These are phyloP conservation scores for Cryptosporidium tyzzeri DNA, from an alignment of 169 alveolate genomes.

Conservation along the genomic window DNA sequence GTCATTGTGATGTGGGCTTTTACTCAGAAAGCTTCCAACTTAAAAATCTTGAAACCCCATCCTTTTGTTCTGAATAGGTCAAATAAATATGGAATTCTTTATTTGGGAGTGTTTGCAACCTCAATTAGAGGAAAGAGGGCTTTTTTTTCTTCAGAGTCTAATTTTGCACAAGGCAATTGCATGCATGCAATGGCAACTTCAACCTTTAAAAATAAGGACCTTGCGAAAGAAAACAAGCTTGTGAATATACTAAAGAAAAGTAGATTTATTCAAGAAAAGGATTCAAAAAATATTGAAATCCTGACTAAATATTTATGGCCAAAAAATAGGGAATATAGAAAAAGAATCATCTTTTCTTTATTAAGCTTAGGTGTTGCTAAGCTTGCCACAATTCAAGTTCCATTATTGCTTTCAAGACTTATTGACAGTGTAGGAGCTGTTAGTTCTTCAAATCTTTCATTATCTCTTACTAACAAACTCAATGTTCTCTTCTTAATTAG, in stretches of 20 bases:
- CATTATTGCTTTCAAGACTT: constrained; percentile 77
- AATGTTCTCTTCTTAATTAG: constrained; percentile 11
- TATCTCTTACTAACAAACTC: not conserved
- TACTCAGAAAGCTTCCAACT: not conserved
- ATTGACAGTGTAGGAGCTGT: constrained; percentile 70
- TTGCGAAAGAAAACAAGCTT: not conserved
- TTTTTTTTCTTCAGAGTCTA: not conserved
- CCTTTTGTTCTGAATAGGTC: not conserved
- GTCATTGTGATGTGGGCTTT: not conserved
- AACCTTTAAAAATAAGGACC: not conserved
- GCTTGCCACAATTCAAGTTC: constrained; percentile 80
- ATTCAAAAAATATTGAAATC: constrained; percentile 12
- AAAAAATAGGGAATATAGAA: constrained; percentile 28
- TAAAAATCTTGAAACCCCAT: not conserved
- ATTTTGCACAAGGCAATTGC: not conserved
- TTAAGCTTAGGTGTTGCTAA: constrained; percentile 76
- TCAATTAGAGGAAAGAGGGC: not conserved
- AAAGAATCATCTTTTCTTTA: constrained; percentile 36
- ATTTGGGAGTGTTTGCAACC: not conserved
- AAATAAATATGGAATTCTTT: not conserved
- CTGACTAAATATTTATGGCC: constrained; percentile 65
- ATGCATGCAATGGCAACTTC: not conserved
- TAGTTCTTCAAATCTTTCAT: not conserved
- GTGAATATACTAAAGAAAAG: constrained; percentile 44
- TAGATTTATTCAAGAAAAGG: constrained; percentile 19